Base-by-base conservation (phyloP, 257 asterid species). In the Ophiorrhiza pumila region DNA sequence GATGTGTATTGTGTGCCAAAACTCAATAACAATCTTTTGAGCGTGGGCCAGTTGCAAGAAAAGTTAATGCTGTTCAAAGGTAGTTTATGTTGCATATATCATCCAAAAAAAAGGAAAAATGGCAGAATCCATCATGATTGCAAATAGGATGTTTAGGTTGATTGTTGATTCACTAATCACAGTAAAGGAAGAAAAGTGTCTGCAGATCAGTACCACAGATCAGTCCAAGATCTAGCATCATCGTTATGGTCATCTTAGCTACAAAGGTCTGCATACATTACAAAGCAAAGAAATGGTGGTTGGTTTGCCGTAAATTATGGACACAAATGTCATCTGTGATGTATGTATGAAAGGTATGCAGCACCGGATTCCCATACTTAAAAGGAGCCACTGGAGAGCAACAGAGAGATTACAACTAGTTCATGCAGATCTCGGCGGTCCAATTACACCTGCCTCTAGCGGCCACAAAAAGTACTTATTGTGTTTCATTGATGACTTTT, bases 1-100 rank as follows among this genome's bases (percentile, higher is more conserved):
- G 58, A 74, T 35, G 60, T 74, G 1, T 74, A 35, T 65, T 74
- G 2, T 4, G 58, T 66, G 1, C 67, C 49, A 1, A 10, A 65
- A 1, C 27, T 74, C 0, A 35, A 45, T 5, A 6, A 45, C 49
- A 45, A 45, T 10, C 10, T 5, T 5, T 45, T 45, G 49, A 45
- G 10, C 10, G 49, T 45, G 10, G 49, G 49, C 49, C 10, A 45
- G 10, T 10, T 45, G 6, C 49, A 45, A 45, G 49, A 45, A 45
- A 45, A 45, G 10, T 5, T 6, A 45, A 10, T 45, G 8, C 2
- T 71, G 4, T 20, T 71, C 22, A 22, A 59, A 1, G 41, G 20
- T 5, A 10, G 32, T 1, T n/a, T 0, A 7, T 71, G 46, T 42
- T 31, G 42, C 4, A 5, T 71, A 0, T 71, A n/a, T 56, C 69